Conservation (phyloP, 495 filamentous ascomycete genomes). For the Lophiostoma macrostomum region DNA sequence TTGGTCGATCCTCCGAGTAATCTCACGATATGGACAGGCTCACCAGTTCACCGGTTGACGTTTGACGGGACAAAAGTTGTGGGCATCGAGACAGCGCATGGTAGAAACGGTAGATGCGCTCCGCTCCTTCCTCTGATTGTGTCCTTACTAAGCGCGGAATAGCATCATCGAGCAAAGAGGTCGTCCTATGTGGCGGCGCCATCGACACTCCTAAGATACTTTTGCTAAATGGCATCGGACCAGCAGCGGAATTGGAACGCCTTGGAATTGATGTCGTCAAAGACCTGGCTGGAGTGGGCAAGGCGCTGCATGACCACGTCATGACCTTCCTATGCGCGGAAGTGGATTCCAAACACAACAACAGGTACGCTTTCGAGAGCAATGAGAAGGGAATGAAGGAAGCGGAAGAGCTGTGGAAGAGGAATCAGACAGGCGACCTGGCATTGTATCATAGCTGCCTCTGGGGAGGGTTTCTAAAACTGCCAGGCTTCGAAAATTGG, state of each 20-base stretch:
- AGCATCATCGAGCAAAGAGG: slow-evolving; percentile 27
- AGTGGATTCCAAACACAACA: slow-evolving; percentile 20
- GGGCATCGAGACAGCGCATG: slow-evolving; percentile 24
- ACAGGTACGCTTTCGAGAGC: slow-evolving; percentile 26
- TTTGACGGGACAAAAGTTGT: slow-evolving; percentile 22
- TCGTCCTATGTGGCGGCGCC: slow-evolving; percentile 68
- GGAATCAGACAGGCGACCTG: slow-evolving; percentile 15
- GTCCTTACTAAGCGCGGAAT: not conserved
- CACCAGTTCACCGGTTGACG: slow-evolving; percentile 11
- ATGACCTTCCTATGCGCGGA: slow-evolving; percentile 22
- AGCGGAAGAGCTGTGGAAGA: slow-evolving; percentile 20
- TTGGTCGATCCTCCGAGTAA: slow-evolving; percentile 17
- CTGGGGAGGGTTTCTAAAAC: slow-evolving; percentile 23
- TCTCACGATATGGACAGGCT: slow-evolving; percentile 26
- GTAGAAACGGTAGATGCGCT: slow-evolving; percentile 15
- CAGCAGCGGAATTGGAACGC: slow-evolving; percentile 56
- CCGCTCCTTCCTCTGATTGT: not conserved
- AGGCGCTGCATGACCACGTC: slow-evolving; percentile 71
- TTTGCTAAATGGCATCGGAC: slow-evolving; percentile 73
- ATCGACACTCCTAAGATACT: slow-evolving; percentile 72
- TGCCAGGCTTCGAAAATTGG: slow-evolving; percentile 13
- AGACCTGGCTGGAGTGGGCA: slow-evolving; percentile 71
- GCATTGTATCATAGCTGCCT: slow-evolving; percentile 11
- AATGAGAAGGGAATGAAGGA: slow-evolving; percentile 5
- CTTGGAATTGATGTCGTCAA: slow-evolving; percentile 66